Evolutionary conservation across 257 asterid genomes (phyloP).

Genomic region (Haberlea rhodopensis): DNA sequence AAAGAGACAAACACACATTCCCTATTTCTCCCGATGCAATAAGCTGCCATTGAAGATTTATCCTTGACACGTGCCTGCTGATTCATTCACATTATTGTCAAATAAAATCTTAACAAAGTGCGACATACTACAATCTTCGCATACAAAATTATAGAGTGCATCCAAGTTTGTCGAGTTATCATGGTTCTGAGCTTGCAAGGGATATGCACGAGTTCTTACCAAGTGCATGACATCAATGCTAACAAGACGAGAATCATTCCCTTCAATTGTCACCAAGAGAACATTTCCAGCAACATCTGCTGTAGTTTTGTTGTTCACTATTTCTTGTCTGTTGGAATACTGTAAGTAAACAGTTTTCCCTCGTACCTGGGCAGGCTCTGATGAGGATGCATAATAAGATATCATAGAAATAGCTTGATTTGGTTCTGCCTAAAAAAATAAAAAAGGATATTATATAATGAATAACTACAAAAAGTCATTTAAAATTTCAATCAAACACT

Average conservation of each 20-base stretch:
- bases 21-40: conserved; percentile 92
- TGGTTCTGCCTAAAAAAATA: conserved; percentile 60
- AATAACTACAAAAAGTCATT: too few species aligned
- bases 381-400: conserved; percentile 93
- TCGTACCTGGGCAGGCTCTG: conserved; percentile 99
- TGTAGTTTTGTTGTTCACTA: conserved; percentile 98
- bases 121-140: conserved; percentile 56
- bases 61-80: conserved; percentile 99
- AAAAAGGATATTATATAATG: neutral
- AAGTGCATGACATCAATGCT: conserved; percentile 98
- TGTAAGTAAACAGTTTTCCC: conserved; percentile 98
- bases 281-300: conserved; percentile 99
- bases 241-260: conserved; percentile 94
- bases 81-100: conserved; percentile 92
- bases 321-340: conserved; percentile 98
- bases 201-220: conserved; percentile 59
- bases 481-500: too few species aligned
- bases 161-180: conserved; percentile 29
- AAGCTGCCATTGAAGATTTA: conserved; percentile 98
- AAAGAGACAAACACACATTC: conserved; percentile 99
- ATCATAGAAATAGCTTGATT: conserved; percentile 98
- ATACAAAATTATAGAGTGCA: conserved; percentile 38
- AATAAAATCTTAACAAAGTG: conserved; percentile 59
- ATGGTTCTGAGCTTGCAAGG: conserved; percentile 27
- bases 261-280: conserved; percentile 92